Base-by-base conservation (phyloP, 1,139 yeast species). In the Scheffersomyces parashehatae region DNA sequence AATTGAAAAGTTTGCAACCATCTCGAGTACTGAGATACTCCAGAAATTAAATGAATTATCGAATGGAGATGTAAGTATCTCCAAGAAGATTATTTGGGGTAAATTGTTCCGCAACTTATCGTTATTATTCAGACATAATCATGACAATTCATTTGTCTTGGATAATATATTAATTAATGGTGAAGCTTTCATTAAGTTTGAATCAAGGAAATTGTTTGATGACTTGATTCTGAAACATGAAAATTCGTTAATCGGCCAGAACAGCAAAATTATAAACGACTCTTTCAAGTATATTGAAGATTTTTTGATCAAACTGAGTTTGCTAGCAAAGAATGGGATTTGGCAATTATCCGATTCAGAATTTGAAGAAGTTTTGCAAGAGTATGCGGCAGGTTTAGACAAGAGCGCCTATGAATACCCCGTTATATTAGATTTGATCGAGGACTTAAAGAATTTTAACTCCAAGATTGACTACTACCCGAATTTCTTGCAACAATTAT, bases 81-180 rank as follows among this genome's bases (percentile, higher is more conserved):
- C 26, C 11, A 61, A 64, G 15, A 60, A 59, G 42, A 41, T 53
- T 11, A 51, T 56, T 14, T 65, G 65, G 54, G 39, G 53, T 3
- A 70, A 69, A 44, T 55, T 73, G 13, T 55, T 55, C 38, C 59
- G 64, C 20, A 72, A 72, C 43, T 60, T 73, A 33, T 39, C 49
- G 2, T 45, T 52, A n/a, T 56, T 73, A 37, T 72, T 73, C 53
- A 62, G 59, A 15, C 56, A 64, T 44, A 73, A 73, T 47, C 61
- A 65, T 31, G 52, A 58, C 28, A 52, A 58, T 28, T 60, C 76
- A 0, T 68, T 62, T 34, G 59, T 69, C 1, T 63, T 73, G 49
- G 79, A 73, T 45, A 65, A 62, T 42, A 62, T 71, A 1, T 50
- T 73, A 28, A 44, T 63, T 13, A 71, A 60, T 50, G 53, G 58